These are phyloP conservation scores for Tolypocladium inflatum DNA, from an alignment of 2,329 filamentous ascomycete species.

Conservation along the genomic window DNA sequence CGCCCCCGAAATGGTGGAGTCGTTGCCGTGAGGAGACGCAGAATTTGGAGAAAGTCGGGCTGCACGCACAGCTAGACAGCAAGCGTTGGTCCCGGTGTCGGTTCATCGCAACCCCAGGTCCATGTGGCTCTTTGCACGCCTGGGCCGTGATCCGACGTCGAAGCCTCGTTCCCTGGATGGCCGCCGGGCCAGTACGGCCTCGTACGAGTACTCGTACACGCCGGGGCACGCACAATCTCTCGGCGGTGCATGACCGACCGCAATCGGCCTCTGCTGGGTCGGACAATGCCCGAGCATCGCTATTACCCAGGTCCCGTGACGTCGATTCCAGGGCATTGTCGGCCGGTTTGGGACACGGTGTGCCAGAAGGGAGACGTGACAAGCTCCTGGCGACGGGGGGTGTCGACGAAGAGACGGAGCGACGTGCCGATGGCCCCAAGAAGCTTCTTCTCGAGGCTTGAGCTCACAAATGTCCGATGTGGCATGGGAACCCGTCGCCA, in stretches of 20 bases:
- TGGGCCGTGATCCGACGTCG: background rate
- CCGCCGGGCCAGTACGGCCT: too few species aligned
- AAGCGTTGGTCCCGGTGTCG: background rate
- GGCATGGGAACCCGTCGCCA: background rate
- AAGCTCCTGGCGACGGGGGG: background rate
- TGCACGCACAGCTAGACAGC: background rate
- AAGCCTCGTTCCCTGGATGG: background rate
- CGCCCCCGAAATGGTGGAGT: conserved; percentile 10
- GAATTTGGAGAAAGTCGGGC: conserved; percentile 6
- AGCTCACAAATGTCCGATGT: background rate
- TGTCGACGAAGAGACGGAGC: background rate
- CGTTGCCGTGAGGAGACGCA: conserved; percentile 8
- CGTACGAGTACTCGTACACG: background rate
- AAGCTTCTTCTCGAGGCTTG: background rate
- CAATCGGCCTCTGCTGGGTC: background rate
- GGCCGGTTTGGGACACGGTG: background rate
- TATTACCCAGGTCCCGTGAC: background rate
- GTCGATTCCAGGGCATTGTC: background rate
- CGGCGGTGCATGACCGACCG: background rate
- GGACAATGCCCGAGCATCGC: background rate
- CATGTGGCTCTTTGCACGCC: background rate
- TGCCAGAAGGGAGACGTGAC: background rate
- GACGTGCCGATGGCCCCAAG: background rate
- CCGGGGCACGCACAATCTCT: background rate
- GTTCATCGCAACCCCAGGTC: background rate